Evolutionary conservation across 1,284 basidiomycete genomes (phyloP).

Genomic region (Irpex lacteus): DNA sequence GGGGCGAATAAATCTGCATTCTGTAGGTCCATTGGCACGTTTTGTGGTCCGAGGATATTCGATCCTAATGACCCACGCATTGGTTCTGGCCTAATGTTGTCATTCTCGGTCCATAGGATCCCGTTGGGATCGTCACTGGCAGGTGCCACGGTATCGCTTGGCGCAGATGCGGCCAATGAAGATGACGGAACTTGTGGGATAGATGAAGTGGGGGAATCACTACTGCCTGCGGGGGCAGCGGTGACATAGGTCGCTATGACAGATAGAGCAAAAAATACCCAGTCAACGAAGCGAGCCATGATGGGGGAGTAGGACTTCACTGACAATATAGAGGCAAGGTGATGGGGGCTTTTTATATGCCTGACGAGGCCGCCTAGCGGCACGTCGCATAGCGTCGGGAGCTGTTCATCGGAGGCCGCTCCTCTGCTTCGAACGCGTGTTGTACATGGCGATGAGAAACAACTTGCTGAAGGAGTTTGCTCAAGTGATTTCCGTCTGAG

Average conservation of each 20-base stretch:
- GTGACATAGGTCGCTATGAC: not conserved
- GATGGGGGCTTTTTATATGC: not conserved
- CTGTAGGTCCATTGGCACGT: conserved; percentile 46
- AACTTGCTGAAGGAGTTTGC: not conserved
- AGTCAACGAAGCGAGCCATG: not conserved
- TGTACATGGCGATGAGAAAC: not conserved
- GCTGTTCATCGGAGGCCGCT: not conserved
- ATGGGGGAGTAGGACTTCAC: not conserved
- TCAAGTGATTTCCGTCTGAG: not conserved
- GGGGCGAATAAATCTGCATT: conserved; percentile 61
- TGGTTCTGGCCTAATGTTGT: conserved; percentile 24
- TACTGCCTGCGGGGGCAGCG: conserved; percentile 1
- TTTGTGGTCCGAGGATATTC: conserved; percentile 50
- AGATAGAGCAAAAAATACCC: not conserved
- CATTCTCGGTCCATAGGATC: conserved; percentile 9
- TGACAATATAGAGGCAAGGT: not conserved
- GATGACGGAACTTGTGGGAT: not conserved
- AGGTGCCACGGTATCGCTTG: conserved; percentile 7
- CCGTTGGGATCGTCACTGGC: conserved; percentile 10
- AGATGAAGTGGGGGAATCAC: not conserved
- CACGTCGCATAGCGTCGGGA: not conserved
- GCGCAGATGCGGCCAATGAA: not conserved
- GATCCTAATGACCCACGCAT: conserved; percentile 42
- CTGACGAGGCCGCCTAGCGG: not conserved
- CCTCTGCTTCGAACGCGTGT: not conserved